Conservation (phyloP, 805 yeast species). For the Lachancea fermentati region DNA sequence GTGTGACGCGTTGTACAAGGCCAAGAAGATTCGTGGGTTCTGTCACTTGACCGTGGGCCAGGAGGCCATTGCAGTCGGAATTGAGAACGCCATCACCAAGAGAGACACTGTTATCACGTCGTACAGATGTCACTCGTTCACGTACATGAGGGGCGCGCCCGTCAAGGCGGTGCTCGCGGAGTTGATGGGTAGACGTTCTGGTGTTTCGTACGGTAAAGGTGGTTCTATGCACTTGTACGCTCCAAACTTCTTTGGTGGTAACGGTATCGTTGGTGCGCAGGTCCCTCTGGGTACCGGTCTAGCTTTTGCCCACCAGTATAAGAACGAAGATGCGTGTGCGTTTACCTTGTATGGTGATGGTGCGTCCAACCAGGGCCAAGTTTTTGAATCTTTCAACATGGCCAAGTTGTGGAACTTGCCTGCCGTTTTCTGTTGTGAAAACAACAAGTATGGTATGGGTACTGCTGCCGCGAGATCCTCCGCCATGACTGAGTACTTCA, state of each 20-base stretch:
- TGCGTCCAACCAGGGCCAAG: conserved; percentile 99
- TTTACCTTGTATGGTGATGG: conserved; percentile 97
- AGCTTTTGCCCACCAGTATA: conserved; percentile 97
- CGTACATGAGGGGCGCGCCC: conserved; percentile 92
- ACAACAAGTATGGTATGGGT: conserved; percentile 99
- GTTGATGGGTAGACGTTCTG: conserved; percentile 92
- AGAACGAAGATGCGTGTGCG: conserved; percentile 71
- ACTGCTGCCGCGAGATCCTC: conserved; percentile 96
- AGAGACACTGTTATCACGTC: conserved; percentile 91
- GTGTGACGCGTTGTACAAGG: conserved; percentile 95
- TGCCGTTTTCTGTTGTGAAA: conserved; percentile 91
- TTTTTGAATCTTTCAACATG: conserved; percentile 96
- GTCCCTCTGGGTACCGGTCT: conserved; percentile 97
- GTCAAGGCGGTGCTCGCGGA: conserved; percentile 90
- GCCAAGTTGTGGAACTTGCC: conserved; percentile 98
- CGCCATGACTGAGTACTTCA: conserved; percentile 93
- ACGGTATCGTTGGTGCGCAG: conserved; percentile 99
- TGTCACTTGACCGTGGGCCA: conserved; percentile 98
- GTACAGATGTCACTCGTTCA: conserved; percentile 98
- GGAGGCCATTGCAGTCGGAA: conserved; percentile 98
- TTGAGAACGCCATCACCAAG: conserved; percentile 85
- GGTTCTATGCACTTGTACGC: conserved; percentile 99
- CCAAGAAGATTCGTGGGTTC: conserved; percentile 97
- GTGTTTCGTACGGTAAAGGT: conserved; percentile 97
- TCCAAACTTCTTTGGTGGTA: conserved; percentile 95